Conservation (phyloP, 2,329 filamentous ascomycete genomes). For the Zasmidium angulare region DNA sequence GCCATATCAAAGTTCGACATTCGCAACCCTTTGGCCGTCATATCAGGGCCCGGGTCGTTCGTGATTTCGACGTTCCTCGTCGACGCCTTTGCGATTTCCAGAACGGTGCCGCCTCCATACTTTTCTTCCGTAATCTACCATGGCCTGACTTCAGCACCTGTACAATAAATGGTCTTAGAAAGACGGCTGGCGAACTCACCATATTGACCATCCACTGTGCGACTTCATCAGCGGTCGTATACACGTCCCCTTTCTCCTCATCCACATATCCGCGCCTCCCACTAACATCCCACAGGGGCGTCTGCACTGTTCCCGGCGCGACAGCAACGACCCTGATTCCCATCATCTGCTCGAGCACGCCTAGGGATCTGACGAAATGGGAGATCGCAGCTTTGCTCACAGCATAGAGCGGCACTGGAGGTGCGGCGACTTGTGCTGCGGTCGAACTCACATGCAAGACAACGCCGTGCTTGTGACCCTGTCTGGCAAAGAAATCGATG, state of each 20-base stretch:
- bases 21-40: not conserved
- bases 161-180: not conserved
- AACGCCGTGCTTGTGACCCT: constrained; percentile 4
- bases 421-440: constrained; percentile 39
- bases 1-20: not conserved
- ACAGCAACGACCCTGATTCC: constrained; percentile 58
- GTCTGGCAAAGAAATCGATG: constrained; percentile 38
- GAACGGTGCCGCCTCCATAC: not conserved
- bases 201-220: not conserved
- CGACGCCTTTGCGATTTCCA: not conserved
- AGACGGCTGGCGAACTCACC: not conserved
- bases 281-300: constrained; percentile 23
- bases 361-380: constrained; percentile 49
- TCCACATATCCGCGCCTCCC: not conserved
- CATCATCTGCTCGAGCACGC: constrained; percentile 44
- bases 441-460: constrained; percentile 43
- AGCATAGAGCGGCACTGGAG: constrained; percentile 41
- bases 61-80: not conserved
- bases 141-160: not conserved
- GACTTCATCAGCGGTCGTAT: not conserved
- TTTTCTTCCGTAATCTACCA: not conserved
- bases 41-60: not conserved
- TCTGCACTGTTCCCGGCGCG: constrained; percentile 59
- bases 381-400: constrained; percentile 43
- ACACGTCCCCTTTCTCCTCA: not conserved